Evolutionary conservation across 2,329 filamentous ascomycete genomes (phyloP), one percentile per base, ranked within the genome.

Genomic region (Pyrenochaeta sp.): DNA sequence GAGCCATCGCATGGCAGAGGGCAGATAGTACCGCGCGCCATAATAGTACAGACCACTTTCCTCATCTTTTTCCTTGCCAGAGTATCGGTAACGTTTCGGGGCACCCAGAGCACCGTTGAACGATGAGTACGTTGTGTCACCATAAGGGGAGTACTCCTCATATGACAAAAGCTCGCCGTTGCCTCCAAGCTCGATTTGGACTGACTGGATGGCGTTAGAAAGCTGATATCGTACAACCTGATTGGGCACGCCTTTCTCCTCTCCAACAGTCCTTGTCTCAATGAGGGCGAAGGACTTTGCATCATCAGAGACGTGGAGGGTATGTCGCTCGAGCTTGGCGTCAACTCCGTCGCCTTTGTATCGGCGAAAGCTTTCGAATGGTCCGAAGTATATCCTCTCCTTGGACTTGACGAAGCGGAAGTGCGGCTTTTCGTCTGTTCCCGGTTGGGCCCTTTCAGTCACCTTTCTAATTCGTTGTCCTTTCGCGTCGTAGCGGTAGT

Each of bases 81-180:
- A 30, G 48, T 5, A 61, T 2, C 54, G 39, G 36, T 49, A 58
- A 2, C 43, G 49, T 36, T 45, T 43, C 2, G 49, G 49, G 3
- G 25, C 24, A 24, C 49, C 32, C 5, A 22, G 22, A 2, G 22
- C 6, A 13, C 9, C 15, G 1, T 12, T 15, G 5, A 24, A 13
- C 8, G 32, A 24, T 25, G n/a, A 44, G 4, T 63, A 70, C 2
- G 64, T 48, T 5, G 67, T 59, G 15, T n/a, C 28, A 0, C 74
- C 75, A 50, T 60, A 77, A 4, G 75, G 68, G 2, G 56, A 59
- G 50, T 72, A 76, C 56, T 77, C 75, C 43, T 76, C 71, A 45
- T 71, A 73, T 2, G 71, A 71, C 5, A 76, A 46, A 19, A 76
- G 30, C 5, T 64, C 45, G 15, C 34, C 69, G 0, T 65, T 15